Evolutionary conservation across 257 asterid genomes (phyloP).

Genomic region (Salvia hispanica): DNA sequence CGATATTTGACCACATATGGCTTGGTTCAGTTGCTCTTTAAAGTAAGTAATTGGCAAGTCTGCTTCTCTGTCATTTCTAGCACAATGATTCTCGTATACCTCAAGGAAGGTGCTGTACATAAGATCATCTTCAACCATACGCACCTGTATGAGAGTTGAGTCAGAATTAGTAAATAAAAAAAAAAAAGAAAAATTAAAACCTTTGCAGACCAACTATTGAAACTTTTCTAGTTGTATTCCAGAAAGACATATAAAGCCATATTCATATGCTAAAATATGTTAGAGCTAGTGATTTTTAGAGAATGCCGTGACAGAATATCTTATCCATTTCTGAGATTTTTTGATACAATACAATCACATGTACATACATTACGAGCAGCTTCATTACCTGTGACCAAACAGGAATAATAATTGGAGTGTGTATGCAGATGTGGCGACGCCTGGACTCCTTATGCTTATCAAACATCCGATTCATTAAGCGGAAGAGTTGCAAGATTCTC

Average conservation of each 20-base stretch:
- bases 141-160: conserved; percentile 57
- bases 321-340: neutral
- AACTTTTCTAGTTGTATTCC: neutral
- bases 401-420: conserved; percentile 95
- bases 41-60: conserved; percentile 86
- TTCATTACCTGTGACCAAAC: conserved; percentile 97
- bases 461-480: conserved; percentile 93
- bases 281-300: neutral
- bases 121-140: conserved; percentile 98
- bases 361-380: neutral
- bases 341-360: neutral
- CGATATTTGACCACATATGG: conserved; percentile 89
- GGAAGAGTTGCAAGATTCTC: conserved; percentile 97
- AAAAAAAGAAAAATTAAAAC: neutral
- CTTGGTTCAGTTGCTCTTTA: conserved; percentile 96
- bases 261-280: neutral
- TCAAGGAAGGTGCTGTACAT: conserved; percentile 97
- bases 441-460: conserved; percentile 99
- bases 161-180: neutral
- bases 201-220: neutral
- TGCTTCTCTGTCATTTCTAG: conserved; percentile 91
- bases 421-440: conserved; percentile 91
- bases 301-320: neutral
- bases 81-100: conserved; percentile 98
- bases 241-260: conserved; percentile 18